phyloP scores from a whole-genome alignment of 768 basidiomycete species.

The Fomitopsis pulvina region DNA sequence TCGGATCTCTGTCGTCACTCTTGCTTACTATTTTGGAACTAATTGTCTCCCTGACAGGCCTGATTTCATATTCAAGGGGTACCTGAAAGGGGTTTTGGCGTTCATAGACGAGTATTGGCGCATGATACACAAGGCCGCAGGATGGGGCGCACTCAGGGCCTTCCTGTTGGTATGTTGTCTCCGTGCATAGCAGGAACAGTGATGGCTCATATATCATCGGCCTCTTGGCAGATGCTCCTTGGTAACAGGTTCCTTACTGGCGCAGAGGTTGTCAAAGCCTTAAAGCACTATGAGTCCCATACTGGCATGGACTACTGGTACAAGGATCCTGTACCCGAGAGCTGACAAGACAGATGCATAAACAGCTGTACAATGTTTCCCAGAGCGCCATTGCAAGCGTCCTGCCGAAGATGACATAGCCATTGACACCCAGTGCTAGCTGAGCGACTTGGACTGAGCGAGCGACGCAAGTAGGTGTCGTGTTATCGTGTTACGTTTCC shows the following conservation, averaged over 20 bases:
- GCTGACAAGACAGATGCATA: not conserved
- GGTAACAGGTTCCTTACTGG: constrained; percentile 48
- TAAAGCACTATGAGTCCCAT: constrained; percentile 49
- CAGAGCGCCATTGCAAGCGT: too few species aligned
- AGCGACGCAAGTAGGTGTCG: too few species aligned
- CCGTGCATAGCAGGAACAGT: not conserved
- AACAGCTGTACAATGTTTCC: too few species aligned
- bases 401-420: too few species aligned
- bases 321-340: constrained; percentile 8
- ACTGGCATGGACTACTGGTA: constrained; percentile 44
- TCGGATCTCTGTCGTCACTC: not conserved
- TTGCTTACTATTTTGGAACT: not conserved
- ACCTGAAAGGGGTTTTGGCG: constrained; percentile 40
- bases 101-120: constrained; percentile 60
- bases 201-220: not conserved
- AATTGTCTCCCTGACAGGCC: constrained; percentile 29
- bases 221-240: constrained; percentile 49
- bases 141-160: constrained; percentile 54
- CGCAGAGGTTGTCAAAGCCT: constrained; percentile 40
- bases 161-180: constrained; percentile 47
- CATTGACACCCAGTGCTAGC: too few species aligned
- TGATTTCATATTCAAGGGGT: constrained; percentile 45
- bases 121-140: constrained; percentile 65
- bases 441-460: too few species aligned
- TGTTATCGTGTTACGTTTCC: constrained; percentile 52